Percentiles rank a stretch among this genome's conserved stretches.
These are phyloP conservation scores for Letharia columbiana DNA, from an alignment of 495 filamentous ascomycete genomes.

Conservation along the genomic window DNA sequence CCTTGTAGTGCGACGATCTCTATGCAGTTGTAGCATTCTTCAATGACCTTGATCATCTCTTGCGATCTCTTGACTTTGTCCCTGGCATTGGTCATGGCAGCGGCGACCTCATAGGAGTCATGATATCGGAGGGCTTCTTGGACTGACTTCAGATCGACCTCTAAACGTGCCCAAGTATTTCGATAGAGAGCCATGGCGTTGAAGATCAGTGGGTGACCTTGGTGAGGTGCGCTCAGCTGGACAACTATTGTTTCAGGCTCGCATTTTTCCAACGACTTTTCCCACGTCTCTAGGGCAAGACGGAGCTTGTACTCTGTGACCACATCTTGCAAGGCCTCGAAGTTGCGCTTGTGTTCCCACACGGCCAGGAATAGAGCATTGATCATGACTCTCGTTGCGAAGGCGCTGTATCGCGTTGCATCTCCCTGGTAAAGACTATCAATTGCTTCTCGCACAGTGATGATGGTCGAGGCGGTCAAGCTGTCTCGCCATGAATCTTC, in stretches of 20 bases:
- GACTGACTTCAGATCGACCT: constrained; percentile 89
- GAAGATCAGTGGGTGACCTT: constrained; percentile 96
- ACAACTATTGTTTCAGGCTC: constrained; percentile 88
- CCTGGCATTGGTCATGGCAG: constrained; percentile 87
- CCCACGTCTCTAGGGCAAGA: constrained; percentile 94
- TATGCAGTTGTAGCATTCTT: constrained; percentile 96
- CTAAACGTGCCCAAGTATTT: constrained; percentile 83
- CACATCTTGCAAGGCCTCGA: constrained; percentile 90
- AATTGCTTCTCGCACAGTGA: constrained; percentile 88
- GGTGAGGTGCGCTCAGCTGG: constrained; percentile 87
- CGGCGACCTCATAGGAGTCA: constrained; percentile 91
- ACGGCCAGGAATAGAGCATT: constrained; percentile 97
- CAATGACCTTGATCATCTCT: constrained; percentile 97
- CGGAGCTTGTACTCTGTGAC: constrained; percentile 98
- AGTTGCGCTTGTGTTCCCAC: constrained; percentile 96
- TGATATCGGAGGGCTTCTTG: constrained; percentile 97
- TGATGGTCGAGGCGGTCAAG: constrained; percentile 56
- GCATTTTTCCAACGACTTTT: constrained; percentile 87
- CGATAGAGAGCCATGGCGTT: constrained; percentile 97
- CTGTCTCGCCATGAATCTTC: constrained; percentile 77
- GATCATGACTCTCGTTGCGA: constrained; percentile 97
- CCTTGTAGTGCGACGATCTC: constrained; percentile 91
- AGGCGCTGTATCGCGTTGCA: constrained; percentile 86
- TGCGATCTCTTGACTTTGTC: constrained; percentile 88
- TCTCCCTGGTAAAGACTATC: constrained; percentile 93